Evolutionary conservation across 305 asterid species (phyloP).

Genomic region (Salvia sclarea): DNA sequence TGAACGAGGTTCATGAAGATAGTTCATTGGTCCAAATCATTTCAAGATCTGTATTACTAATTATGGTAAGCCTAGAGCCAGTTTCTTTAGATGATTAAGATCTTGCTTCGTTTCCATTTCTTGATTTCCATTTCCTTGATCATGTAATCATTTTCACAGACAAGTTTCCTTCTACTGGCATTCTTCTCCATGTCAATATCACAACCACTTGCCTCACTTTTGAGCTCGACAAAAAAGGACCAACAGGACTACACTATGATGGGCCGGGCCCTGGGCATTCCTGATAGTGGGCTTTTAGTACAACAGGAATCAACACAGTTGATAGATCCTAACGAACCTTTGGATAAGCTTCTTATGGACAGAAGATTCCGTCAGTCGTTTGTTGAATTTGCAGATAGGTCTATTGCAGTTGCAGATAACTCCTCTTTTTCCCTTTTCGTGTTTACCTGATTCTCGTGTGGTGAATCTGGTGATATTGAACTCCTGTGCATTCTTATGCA

Average conservation of each 20-base stretch:
- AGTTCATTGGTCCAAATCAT: slow-evolving; percentile 60
- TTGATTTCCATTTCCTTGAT: too few relatives aligned
- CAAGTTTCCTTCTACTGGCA: slow-evolving; percentile 72
- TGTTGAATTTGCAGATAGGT: slow-evolving; percentile 86
- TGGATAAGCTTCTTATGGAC: slow-evolving; percentile 76
- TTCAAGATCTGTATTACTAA: slow-evolving; percentile 59
- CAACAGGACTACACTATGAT: slow-evolving; percentile 50
- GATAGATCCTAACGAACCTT: slow-evolving; percentile 58
- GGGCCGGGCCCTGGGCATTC: slow-evolving; percentile 75
- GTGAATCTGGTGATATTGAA: slow-evolving; percentile 4
- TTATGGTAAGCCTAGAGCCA: slow-evolving; percentile 54
- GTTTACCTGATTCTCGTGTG: neutral
- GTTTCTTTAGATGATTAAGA: neutral
- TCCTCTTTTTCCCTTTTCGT: neutral
- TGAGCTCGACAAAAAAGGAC: slow-evolving; percentile 62
- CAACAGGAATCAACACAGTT: slow-evolving; percentile 42
- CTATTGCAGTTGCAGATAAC: neutral
- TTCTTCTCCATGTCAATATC: slow-evolving; percentile 76
- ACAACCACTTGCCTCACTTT: slow-evolving; percentile 73
- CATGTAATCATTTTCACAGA: slow-evolving; percentile 45
- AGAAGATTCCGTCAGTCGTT: slow-evolving; percentile 68
- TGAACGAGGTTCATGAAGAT: slow-evolving; percentile 72
- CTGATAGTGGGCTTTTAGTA: slow-evolving; percentile 53
- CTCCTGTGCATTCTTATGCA: slow-evolving; percentile 26
- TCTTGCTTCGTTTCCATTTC: neutral